A percentile compares a stretch with the other conserved stretches of the same genome.
These are phyloP conservation scores for Warburgia ugandensis DNA, from an alignment of 164 flowering plant species.

Conservation along the genomic window DNA sequence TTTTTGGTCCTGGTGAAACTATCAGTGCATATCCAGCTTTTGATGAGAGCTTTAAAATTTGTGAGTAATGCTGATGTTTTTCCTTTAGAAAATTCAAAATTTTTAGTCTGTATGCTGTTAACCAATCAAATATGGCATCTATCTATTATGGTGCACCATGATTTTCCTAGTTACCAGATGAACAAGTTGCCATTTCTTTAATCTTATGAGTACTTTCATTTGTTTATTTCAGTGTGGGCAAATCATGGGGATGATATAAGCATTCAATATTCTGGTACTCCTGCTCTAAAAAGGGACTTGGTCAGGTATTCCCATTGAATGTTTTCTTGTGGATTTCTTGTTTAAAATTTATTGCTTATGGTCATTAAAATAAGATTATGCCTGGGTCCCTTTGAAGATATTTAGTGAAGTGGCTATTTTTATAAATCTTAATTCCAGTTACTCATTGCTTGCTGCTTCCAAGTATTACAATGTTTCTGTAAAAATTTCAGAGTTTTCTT, in stretches of 20 bases:
- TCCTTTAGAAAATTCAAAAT: neutral
- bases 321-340: neutral
- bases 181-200: neutral
- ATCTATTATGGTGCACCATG: neutral
- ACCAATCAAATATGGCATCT: neutral
- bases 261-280: constrained; percentile 95
- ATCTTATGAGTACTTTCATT: neutral
- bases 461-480: too few species aligned
- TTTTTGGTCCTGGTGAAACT: constrained; percentile 70
- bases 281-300: constrained; percentile 96
- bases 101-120: neutral
- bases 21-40: constrained; percentile 60
- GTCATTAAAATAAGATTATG: too few species aligned
- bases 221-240: constrained; percentile 73
- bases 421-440: too few species aligned
- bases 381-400: too few species aligned
- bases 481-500: too few species aligned
- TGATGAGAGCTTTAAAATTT: constrained; percentile 69
- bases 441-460: too few species aligned
- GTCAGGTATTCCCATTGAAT: constrained; percentile 48
- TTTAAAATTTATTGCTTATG: too few species aligned
- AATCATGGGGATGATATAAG: constrained; percentile 97
- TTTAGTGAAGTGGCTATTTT: too few species aligned
- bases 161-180: neutral
- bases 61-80: constrained; percentile 35